A percentile compares a stretch with the other conserved stretches of the same genome.
phyloP scores from a whole-genome alignment of 2,329 filamentous ascomycete genomes.

The Ceratocystiopsis brevicomis region DNA sequence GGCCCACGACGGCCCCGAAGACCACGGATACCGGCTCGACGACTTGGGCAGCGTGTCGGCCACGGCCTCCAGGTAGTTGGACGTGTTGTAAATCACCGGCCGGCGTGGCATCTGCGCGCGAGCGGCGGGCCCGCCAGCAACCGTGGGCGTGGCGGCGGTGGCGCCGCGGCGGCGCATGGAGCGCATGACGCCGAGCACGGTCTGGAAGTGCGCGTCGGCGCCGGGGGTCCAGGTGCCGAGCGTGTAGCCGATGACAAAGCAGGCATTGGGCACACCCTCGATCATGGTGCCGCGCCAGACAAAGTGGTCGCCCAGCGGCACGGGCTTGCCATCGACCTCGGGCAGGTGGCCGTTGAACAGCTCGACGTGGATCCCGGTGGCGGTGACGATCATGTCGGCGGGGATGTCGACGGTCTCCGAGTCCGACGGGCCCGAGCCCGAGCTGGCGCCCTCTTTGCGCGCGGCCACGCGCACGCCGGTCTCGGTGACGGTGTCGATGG shows the following conservation, averaged over 20 bases:
- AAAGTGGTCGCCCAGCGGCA: constrained; percentile 26
- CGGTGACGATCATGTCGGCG: constrained; percentile 45
- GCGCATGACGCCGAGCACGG: constrained; percentile 8
- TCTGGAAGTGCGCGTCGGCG: constrained; percentile 22
- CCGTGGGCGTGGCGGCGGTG: constrained; percentile 9
- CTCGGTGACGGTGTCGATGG: constrained; percentile 25
- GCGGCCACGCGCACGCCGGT: constrained; percentile 23
- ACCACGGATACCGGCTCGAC: constrained; percentile 13
- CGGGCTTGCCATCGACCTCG: constrained; percentile 27
- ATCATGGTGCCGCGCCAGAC: constrained; percentile 44
- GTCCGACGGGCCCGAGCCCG: constrained; percentile 16
- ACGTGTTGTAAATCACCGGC: constrained; percentile 10
- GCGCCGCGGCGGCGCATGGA: constrained; percentile 6
- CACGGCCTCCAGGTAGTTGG: constrained; percentile 13
- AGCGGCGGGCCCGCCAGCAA: constrained; percentile 6
- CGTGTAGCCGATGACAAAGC: constrained; percentile 40
- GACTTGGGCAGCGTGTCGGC: constrained; percentile 12
- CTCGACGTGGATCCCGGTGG: constrained; percentile 39
- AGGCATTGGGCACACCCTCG: constrained; percentile 40
- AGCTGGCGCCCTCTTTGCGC: background rate
- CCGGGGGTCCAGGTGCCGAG: constrained; percentile 44
- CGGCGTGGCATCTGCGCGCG: constrained; percentile 7
- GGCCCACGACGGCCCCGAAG: constrained; percentile 10
- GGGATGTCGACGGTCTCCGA: constrained; percentile 18
- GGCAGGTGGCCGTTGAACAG: constrained; percentile 34